Evolutionary conservation across 78 protist species (phyloP).

Genomic region (Dictyostelium firmibasis): DNA sequence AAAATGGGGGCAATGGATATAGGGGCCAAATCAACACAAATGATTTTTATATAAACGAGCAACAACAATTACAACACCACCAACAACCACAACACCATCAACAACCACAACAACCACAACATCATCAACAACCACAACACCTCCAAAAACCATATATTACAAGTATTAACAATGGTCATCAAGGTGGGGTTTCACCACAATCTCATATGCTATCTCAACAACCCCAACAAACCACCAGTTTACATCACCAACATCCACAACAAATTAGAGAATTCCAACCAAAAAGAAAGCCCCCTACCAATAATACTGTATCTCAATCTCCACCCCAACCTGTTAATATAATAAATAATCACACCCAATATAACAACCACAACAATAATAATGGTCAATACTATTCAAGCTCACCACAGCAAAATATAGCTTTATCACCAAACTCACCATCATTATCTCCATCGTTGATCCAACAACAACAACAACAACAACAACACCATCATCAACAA

Average conservation of each 20-base stretch:
- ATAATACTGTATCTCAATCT: slow-evolving; percentile 5
- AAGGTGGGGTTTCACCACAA: neutral
- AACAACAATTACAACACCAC: neutral
- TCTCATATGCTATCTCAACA: neutral
- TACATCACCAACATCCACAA: neutral
- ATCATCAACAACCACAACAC: neutral
- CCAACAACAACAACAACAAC: neutral
- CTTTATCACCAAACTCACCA: slow-evolving; percentile 3
- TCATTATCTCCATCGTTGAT: neutral
- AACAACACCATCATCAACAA: neutral
- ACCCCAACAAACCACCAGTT: slow-evolving; percentile 1
- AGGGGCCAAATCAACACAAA: neutral
- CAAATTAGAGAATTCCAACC: slow-evolving; percentile 59
- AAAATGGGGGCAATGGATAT: neutral
- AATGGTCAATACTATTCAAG: neutral
- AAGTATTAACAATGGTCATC: neutral
- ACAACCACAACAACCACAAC: slow-evolving; percentile 12
- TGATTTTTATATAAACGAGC: neutral
- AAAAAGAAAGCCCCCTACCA: slow-evolving; percentile 21
- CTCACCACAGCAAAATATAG: slow-evolving; percentile 15
- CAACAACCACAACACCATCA: neutral
- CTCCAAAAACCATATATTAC: neutral
- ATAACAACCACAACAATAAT: slow-evolving; percentile 8
- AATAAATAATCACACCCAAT: neutral
- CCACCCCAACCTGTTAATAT: slow-evolving; percentile 8